Conservation (phyloP, 768 basidiomycete species). For the Paxillus ammoniavirescens region DNA sequence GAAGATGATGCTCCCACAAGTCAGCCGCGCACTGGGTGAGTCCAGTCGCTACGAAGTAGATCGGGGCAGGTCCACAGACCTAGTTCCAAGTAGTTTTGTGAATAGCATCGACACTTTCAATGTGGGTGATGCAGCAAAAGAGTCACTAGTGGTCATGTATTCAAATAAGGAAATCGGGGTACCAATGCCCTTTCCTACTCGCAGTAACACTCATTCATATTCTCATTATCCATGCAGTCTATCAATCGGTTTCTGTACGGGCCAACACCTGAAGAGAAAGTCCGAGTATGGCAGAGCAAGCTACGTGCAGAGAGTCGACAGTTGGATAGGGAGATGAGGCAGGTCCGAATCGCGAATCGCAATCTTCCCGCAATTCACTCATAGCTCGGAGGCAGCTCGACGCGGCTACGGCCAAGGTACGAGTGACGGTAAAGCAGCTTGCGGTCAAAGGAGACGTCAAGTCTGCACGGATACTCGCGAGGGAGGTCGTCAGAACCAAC, state of each 20-base stretch:
- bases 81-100: too few relatives aligned
- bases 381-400: constrained; percentile 60
- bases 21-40: neutral
- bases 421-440: constrained; percentile 78
- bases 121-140: too few relatives aligned
- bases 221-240: constrained; percentile 58
- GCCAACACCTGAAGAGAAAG: constrained; percentile 92
- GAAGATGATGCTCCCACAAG: neutral
- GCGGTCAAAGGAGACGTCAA: constrained; percentile 90
- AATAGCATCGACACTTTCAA: too few relatives aligned
- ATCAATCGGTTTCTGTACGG: constrained; percentile 96
- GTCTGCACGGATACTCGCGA: constrained; percentile 88
- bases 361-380: constrained; percentile 12
- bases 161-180: constrained; percentile 9
- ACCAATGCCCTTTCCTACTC: neutral
- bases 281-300: constrained; percentile 88
- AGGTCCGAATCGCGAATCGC: constrained; percentile 55
- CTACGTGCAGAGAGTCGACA: constrained; percentile 78
- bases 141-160: neutral
- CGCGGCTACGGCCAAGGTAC: constrained; percentile 74
- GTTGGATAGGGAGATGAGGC: constrained; percentile 92
- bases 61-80: too few relatives aligned
- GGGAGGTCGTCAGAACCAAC: constrained; percentile 90
- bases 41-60: neutral
- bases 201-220: neutral